These are phyloP conservation scores for Pyronema omphalodes DNA, from an alignment of 495 filamentous ascomycete genomes.

Conservation along the genomic window DNA sequence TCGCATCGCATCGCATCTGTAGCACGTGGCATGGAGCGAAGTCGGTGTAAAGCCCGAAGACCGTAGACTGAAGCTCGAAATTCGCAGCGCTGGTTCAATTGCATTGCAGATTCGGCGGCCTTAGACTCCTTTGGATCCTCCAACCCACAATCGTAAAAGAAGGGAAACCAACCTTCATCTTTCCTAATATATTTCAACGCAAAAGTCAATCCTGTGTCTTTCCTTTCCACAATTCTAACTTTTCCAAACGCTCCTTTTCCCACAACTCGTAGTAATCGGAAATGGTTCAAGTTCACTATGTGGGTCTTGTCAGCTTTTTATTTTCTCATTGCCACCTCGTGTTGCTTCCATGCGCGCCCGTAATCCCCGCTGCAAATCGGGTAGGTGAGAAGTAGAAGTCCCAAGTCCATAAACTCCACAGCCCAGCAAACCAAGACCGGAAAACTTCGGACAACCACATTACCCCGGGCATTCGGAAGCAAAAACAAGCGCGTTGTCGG, in stretches of 20 bases:
- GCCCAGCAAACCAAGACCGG: background rate
- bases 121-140: no score
- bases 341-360: background rate
- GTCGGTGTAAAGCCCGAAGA: no score
- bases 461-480: no score
- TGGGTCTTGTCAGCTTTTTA: background rate
- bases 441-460: no score
- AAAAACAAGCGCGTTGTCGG: no score
- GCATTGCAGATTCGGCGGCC: no score
- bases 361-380: background rate
- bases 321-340: background rate
- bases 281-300: slow-evolving; percentile 90
- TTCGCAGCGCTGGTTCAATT: no score
- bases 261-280: slow-evolving; percentile 83
- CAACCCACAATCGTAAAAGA: background rate
- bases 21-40: no score
- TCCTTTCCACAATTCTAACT: slow-evolving; percentile 92
- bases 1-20: no score
- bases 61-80: no score
- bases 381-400: background rate
- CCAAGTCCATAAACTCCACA: background rate
- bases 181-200: slow-evolving; percentile 97
- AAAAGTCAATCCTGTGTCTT: slow-evolving; percentile 84
- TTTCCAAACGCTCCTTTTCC: slow-evolving; percentile 97
- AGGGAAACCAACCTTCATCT: slow-evolving; percentile 70